Conservation (phyloP, 2,329 filamentous ascomycete species). For the Beauveria sp. region DNA sequence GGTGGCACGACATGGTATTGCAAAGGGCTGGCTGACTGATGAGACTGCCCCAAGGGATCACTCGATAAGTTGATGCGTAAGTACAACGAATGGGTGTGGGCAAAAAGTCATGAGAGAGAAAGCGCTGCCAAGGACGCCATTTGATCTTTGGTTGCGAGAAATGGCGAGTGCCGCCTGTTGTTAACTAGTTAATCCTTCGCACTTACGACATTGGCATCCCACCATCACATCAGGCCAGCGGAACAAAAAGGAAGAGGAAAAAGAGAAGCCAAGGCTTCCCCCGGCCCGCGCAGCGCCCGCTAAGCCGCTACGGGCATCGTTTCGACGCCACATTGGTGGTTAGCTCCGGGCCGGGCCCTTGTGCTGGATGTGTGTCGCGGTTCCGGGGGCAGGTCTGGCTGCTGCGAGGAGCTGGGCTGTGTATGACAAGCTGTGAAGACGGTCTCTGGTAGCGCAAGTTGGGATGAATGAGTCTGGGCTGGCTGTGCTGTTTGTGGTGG, state of each 20-base stretch:
- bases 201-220: no score
- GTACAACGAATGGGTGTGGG: no score
- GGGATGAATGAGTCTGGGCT: no score
- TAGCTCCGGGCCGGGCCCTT: background rate
- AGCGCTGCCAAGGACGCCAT: no score
- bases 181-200: no score
- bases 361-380: background rate
- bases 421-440: background rate
- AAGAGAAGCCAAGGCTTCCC: background rate
- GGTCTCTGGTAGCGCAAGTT: background rate
- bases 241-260: background rate
- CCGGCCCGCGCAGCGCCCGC: background rate
- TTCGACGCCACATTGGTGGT: background rate
- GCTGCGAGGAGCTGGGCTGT: background rate
- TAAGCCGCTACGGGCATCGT: background rate
- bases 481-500: no score
- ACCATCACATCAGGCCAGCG: no score
- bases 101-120: no score
- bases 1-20: background rate
- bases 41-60: no score
- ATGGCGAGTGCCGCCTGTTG: no score
- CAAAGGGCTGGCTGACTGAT: background rate
- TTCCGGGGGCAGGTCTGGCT: background rate
- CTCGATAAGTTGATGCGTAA: no score
- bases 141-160: no score